Conservation (phyloP, 164 flowering plant genomes). For the Magnolia sinica region DNA sequence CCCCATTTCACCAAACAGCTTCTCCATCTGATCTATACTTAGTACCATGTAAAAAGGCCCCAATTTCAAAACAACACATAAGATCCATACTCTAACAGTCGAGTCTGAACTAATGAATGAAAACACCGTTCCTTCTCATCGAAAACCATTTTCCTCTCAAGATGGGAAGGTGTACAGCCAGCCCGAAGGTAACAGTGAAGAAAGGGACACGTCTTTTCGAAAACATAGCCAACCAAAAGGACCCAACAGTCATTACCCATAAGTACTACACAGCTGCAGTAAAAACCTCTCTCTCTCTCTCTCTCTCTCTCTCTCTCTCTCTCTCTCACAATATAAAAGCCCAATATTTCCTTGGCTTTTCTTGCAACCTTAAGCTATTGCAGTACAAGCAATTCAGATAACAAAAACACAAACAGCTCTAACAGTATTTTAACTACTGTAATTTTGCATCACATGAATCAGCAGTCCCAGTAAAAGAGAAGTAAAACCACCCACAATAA, state of each 20-base stretch:
- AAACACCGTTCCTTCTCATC: background rate
- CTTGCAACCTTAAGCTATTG: background rate
- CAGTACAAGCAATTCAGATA: background rate
- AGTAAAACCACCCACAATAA: background rate
- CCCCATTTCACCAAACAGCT: background rate
- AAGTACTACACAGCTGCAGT: constrained; percentile 1
- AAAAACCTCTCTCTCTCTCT: constrained; percentile 1
- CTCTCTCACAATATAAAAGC: background rate
- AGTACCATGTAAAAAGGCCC: background rate
- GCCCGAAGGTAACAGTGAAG: background rate
- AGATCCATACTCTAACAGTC: background rate
- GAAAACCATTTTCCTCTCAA: background rate
- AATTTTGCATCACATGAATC: background rate
- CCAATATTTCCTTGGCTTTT: constrained; percentile 5
- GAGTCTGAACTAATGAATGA: background rate
- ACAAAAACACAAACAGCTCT: background rate
- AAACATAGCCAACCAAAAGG: background rate
- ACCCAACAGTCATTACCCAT: background rate
- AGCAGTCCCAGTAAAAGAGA: background rate
- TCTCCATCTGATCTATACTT: too few species aligned
- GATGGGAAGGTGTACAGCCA: background rate
- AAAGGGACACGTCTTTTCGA: background rate
- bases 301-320: background rate
- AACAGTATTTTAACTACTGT: background rate
- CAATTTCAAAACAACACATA: background rate